These are phyloP conservation scores for Pseudoturritis turrita DNA, from an alignment of 345 rosid genomes.

Conservation along the genomic window DNA sequence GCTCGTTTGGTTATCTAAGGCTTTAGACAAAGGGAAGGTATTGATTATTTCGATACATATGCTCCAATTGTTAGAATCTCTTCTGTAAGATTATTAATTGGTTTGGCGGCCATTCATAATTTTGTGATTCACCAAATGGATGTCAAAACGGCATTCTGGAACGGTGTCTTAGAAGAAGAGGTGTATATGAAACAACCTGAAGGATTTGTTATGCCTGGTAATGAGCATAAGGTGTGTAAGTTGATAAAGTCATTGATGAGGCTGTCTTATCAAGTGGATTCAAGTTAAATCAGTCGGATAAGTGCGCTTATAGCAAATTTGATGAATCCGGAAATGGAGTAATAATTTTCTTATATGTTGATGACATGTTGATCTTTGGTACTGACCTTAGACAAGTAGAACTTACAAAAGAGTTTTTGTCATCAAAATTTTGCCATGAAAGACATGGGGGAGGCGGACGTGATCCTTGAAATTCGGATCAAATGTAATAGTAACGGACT, in stretches of 20 bases:
- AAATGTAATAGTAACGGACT: neutral
- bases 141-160: too few relatives aligned
- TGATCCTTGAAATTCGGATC: neutral
- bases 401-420: neutral
- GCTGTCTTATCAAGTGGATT: neutral
- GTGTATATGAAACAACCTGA: neutral
- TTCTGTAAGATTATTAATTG: neutral
- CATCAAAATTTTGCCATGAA: neutral
- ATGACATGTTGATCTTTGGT: neutral
- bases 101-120: neutral
- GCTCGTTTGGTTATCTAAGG: neutral
- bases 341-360: neutral
- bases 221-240: neutral
- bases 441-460: neutral
- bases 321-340: neutral
- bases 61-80: neutral
- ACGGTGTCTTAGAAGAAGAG: neutral
- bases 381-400: neutral
- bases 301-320: neutral
- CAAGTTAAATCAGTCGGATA: neutral
- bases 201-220: neutral
- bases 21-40: neutral
- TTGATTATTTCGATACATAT: neutral
- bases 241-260: neutral
- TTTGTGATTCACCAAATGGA: conserved; percentile 4